phyloP scores from a whole-genome alignment of 2,329 filamentous ascomycete genomes.

The Penicillium sclerotigenum region DNA sequence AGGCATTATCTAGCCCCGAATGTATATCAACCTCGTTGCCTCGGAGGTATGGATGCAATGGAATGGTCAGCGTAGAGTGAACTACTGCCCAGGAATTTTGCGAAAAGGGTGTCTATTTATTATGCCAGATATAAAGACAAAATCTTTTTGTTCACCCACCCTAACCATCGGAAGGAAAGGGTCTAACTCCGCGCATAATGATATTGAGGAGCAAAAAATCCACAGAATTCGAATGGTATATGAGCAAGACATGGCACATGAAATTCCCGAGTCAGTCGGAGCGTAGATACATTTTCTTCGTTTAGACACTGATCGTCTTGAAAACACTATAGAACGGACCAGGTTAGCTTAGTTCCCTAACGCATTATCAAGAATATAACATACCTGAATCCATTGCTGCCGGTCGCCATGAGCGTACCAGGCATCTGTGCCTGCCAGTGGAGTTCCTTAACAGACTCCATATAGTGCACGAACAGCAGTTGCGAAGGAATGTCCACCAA shows the following conservation, averaged over 20 bases:
- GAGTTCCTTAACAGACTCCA: constrained; percentile 88
- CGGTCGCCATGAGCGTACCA: constrained; percentile 83
- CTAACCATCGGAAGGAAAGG: constrained; percentile 10
- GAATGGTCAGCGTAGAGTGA: background rate
- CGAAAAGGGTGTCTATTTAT: constrained; percentile 9
- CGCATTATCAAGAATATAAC: constrained; percentile 22
- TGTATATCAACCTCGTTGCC: background rate
- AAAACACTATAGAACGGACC: constrained; percentile 57
- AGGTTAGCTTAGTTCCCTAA: constrained; percentile 17
- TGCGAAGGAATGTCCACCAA: constrained; percentile 90
- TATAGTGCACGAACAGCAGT: constrained; percentile 93
- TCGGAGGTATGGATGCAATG: background rate
- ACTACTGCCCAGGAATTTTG: background rate
- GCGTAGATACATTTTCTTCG: constrained; percentile 8
- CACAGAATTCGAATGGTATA: constrained; percentile 26
- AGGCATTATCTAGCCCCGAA: background rate
- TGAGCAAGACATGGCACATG: constrained; percentile 29
- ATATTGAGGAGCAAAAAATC: constrained; percentile 19
- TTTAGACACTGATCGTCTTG: constrained; percentile 75
- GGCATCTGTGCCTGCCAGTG: constrained; percentile 98
- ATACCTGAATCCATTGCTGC: constrained; percentile 74
- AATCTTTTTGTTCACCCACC: constrained; percentile 18
- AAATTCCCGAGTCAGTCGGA: constrained; percentile 16
- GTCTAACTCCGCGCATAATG: constrained; percentile 16
- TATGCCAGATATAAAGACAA: constrained; percentile 7